A percentile compares a stretch with the other conserved stretches of the same genome.
phyloP scores from a whole-genome alignment of 2,329 filamentous ascomycete genomes.

The Cladorrhinum sp. region DNA sequence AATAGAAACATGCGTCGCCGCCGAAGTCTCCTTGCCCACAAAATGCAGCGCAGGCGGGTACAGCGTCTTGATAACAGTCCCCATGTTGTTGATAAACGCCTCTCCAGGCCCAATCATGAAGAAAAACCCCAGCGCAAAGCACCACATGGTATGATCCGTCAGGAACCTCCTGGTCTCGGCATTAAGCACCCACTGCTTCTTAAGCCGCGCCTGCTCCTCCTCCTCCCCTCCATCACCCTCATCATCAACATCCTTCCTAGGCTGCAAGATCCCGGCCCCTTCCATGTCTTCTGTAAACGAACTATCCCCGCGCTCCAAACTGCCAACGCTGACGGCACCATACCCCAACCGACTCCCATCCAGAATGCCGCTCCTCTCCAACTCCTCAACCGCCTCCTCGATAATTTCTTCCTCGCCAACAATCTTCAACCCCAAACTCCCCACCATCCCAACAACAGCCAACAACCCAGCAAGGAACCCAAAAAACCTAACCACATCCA shows the following conservation, averaged over 20 bases:
- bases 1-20: conserved; percentile 88
- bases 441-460: conserved; percentile 66
- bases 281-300: conserved; percentile 41
- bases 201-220: conserved; percentile 55
- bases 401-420: conserved; percentile 86
- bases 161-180: conserved; percentile 85
- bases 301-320: conserved; percentile 32
- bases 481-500: conserved; percentile 83
- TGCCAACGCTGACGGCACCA: conserved; percentile 49
- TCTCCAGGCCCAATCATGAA: conserved; percentile 93
- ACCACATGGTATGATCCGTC: conserved; percentile 92
- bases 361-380: conserved; percentile 84
- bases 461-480: conserved; percentile 76
- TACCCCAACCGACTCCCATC: conserved; percentile 71
- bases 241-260: conserved; percentile 33
- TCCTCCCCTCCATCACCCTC: conserved; percentile 28
- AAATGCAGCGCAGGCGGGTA: conserved; percentile 55
- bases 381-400: conserved; percentile 81
- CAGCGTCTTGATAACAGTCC: conserved; percentile 86
- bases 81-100: conserved; percentile 95
- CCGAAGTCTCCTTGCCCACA: conserved; percentile 50
- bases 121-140: conserved; percentile 85
- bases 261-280: conserved; percentile 40
- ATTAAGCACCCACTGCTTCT: conserved; percentile 89
- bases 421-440: conserved; percentile 70